Conservation (phyloP, 495 filamentous ascomycete genomes). For the Penicillium subrubescens region DNA sequence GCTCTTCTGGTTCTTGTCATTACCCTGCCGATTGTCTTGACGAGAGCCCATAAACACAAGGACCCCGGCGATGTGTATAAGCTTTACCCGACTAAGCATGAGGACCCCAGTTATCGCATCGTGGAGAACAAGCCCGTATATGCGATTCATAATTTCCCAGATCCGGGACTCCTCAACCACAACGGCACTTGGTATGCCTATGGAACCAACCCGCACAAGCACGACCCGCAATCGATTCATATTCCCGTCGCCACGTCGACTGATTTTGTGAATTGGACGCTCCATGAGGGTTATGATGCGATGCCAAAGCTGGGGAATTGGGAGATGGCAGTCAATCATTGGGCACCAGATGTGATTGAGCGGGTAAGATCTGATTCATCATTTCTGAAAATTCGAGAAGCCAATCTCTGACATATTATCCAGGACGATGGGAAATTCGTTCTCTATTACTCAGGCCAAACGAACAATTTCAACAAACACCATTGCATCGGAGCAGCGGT, state of each 20-base stretch:
- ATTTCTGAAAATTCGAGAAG: neutral
- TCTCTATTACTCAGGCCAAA: conserved; percentile 57
- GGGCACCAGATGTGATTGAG: conserved; percentile 41
- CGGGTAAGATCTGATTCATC: conserved; percentile 23
- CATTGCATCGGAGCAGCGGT: conserved; percentile 60
- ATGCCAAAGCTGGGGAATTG: conserved; percentile 30
- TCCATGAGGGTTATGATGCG: conserved; percentile 30
- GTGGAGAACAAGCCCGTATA: conserved; percentile 25
- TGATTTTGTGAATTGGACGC: conserved; percentile 37
- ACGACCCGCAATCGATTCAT: conserved; percentile 23
- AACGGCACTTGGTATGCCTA: conserved; percentile 40
- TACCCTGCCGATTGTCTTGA: conserved; percentile 23
- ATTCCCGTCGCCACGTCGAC: conserved; percentile 36
- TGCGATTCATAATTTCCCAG: conserved; percentile 36
- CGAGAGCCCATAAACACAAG: conserved; percentile 2
- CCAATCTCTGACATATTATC: neutral
- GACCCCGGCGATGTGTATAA: conserved; percentile 11
- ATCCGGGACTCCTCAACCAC: conserved; percentile 37
- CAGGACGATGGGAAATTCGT: conserved; percentile 50
- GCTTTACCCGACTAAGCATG: conserved; percentile 7
- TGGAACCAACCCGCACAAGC: conserved; percentile 32
- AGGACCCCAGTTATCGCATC: conserved; percentile 26
- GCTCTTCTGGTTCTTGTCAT: conserved; percentile 21
- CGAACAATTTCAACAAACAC: conserved; percentile 29
- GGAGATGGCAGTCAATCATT: conserved; percentile 31